Evolutionary conservation across 768 basidiomycete species (phyloP).

Genomic region (Boletus rex-veris): DNA sequence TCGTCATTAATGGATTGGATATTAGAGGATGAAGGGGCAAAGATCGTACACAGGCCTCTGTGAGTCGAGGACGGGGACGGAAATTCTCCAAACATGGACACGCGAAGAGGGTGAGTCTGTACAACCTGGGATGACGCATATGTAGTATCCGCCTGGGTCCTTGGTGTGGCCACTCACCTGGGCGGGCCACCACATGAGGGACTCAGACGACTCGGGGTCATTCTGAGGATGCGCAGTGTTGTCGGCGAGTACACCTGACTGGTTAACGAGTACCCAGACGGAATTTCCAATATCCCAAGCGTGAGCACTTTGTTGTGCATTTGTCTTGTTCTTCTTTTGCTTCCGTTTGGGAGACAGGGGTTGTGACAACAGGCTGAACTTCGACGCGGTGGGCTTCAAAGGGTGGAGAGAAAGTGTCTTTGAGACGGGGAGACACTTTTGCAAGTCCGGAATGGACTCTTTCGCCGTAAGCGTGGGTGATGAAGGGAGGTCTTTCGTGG

Average conservation of each 20-base stretch:
- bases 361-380: conserved; percentile 13
- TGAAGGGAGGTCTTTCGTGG: conserved; percentile 16
- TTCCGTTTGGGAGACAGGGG: conserved; percentile 22
- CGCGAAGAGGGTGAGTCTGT: conserved; percentile 26
- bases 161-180: conserved; percentile 41
- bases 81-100: conserved; percentile 31
- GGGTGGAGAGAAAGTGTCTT: conserved; percentile 13
- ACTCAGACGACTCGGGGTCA: conserved; percentile 16
- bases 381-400: conserved; percentile 6
- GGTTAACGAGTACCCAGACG: conserved; percentile 55
- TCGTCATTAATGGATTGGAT: conserved; percentile 38
- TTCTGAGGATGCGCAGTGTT: conserved; percentile 23
- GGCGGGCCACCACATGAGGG: conserved; percentile 67
- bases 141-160: background rate
- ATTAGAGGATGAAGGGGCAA: conserved; percentile 36
- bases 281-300: conserved; percentile 34
- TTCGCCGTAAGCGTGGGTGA: conserved; percentile 8
- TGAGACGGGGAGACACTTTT: conserved; percentile 7
- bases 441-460: background rate
- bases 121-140: conserved; percentile 19
- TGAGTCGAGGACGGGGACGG: conserved; percentile 24
- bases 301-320: background rate
- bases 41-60: conserved; percentile 26
- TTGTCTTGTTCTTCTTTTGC: conserved; percentile 12
- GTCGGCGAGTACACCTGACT: conserved; percentile 34